These are phyloP conservation scores for Pyrus pyrifolia DNA, from an alignment of 306 rosid genomes.

Conservation along the genomic window DNA sequence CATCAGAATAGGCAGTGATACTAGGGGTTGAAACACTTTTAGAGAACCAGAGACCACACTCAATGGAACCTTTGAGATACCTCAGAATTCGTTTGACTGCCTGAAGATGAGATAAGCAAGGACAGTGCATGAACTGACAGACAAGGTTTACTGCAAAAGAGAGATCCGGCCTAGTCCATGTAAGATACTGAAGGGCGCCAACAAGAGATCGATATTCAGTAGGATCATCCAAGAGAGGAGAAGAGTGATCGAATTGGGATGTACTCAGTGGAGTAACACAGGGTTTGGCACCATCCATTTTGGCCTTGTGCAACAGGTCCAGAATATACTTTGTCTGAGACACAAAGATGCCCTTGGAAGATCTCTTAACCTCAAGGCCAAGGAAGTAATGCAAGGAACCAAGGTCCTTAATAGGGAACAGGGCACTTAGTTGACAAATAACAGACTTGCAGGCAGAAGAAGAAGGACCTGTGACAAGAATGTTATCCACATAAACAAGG, in stretches of 20 bases:
- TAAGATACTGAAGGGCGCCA: background rate
- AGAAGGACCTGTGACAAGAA: background rate
- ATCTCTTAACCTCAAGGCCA: background rate
- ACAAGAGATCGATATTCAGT: background rate
- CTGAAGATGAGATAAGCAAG: background rate
- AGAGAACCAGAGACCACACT: background rate
- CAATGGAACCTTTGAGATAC: background rate
- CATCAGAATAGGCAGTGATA: background rate
- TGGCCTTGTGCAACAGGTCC: background rate
- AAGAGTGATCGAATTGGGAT: background rate
- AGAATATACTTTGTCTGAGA: no score
- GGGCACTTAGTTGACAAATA: background rate
- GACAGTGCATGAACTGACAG: background rate
- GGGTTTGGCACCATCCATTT: background rate
- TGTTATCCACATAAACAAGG: background rate
- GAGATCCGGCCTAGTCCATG: background rate
- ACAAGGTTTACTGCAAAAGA: background rate
- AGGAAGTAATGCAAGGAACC: background rate
- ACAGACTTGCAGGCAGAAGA: background rate
- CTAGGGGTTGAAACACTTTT: fast-evolving
- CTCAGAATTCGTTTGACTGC: background rate
- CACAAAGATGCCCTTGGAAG: background rate
- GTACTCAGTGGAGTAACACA: background rate
- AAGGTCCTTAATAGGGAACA: background rate
- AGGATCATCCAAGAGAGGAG: background rate